A percentile compares a stretch with the other conserved stretches of the same genome.
These are phyloP conservation scores for Megacollybia platyphylla DNA, from an alignment of 1,284 basidiomycete species.

Conservation along the genomic window DNA sequence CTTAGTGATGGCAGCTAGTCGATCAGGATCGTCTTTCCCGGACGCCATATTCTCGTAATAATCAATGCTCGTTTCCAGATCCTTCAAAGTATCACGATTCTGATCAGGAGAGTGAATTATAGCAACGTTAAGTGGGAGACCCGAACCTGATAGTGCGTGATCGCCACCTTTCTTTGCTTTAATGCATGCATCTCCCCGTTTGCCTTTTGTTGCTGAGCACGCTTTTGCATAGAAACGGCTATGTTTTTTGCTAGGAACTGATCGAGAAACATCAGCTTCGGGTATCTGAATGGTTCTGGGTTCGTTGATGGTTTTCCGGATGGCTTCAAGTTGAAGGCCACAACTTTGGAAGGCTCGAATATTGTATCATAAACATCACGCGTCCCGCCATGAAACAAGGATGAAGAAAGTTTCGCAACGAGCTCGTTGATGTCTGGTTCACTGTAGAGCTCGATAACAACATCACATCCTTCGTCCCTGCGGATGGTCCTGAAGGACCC, in stretches of 20 bases:
- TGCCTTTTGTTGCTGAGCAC: slow-evolving; percentile 29
- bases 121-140: neutral
- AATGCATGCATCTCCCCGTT: slow-evolving; percentile 33
- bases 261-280: slow-evolving; percentile 55
- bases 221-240: slow-evolving; percentile 33
- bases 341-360: slow-evolving; percentile 43
- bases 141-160: slow-evolving; percentile 46
- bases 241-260: slow-evolving; percentile 52
- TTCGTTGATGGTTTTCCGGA: slow-evolving; percentile 6
- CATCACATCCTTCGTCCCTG: slow-evolving; percentile 16
- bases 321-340: slow-evolving; percentile 41
- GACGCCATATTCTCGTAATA: slow-evolving; percentile 60
- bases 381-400: slow-evolving; percentile 22
- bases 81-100: slow-evolving; percentile 48
- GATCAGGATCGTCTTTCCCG: slow-evolving; percentile 28
- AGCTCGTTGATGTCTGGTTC: slow-evolving; percentile 35
- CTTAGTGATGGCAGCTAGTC: slow-evolving; percentile 27
- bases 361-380: slow-evolving; percentile 30
- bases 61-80: slow-evolving; percentile 44
- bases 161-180: slow-evolving; percentile 25
- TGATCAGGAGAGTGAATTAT: slow-evolving; percentile 14
- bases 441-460: slow-evolving; percentile 19
- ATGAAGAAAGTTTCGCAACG: slow-evolving; percentile 39
- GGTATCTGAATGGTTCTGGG: slow-evolving; percentile 40
- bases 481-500: slow-evolving; percentile 1